phyloP scores from a whole-genome alignment of 306 rosid genomes.

The Ammopiptanthus mongolicus region DNA sequence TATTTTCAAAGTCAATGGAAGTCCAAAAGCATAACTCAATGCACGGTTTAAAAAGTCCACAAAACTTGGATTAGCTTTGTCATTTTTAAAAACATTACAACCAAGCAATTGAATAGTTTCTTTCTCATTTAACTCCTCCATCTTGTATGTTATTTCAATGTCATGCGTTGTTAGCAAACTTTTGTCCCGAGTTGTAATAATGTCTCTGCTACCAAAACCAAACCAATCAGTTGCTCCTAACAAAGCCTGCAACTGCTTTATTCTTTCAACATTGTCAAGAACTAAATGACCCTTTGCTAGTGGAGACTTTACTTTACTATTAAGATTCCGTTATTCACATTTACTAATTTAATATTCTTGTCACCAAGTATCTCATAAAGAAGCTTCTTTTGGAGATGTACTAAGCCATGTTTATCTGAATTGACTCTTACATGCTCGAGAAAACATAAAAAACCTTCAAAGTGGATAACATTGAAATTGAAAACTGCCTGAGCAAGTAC shows the following conservation, averaged over 20 bases:
- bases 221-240: conserved; percentile 7
- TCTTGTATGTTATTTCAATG: neutral
- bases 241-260: neutral
- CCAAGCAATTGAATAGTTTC: conserved; percentile 6
- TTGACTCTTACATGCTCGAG: neutral
- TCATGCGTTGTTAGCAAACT: neutral
- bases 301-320: neutral
- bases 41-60: neutral
- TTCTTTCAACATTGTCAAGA: conserved; percentile 1
- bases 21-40: neutral
- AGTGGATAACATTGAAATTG: neutral
- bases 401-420: neutral
- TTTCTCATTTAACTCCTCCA: neutral
- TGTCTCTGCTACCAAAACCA: neutral
- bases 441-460: neutral
- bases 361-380: neutral
- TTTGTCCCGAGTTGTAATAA: conserved; percentile 7
- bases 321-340: neutral
- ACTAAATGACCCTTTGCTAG: neutral
- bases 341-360: neutral
- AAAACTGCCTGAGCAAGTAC: neutral
- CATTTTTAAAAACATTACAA: conserved; percentile 1
- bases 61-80: neutral
- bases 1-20: neutral
- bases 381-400: neutral